Conservation (phyloP, 331 rosid genomes). For the Malus hybrid region DNA sequence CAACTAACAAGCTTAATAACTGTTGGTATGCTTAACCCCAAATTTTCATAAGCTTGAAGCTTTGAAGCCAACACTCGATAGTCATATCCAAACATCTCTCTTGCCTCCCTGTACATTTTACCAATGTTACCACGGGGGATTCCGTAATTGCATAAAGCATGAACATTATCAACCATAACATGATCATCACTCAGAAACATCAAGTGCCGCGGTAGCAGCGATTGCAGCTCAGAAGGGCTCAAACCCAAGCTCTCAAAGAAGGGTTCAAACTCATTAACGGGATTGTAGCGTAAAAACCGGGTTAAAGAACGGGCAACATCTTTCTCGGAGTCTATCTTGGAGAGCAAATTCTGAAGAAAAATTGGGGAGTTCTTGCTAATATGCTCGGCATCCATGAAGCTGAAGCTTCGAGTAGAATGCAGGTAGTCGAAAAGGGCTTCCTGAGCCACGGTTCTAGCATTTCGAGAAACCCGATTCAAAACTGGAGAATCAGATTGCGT, state of each 20-base stretch:
- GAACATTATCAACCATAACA: slow-evolving; percentile 45
- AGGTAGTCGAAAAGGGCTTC: slow-evolving; percentile 55
- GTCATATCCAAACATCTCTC: slow-evolving; percentile 45
- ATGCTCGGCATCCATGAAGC: slow-evolving; percentile 54
- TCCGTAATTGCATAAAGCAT: slow-evolving; percentile 47
- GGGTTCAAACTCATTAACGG: slow-evolving; percentile 79
- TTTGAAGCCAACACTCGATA: slow-evolving; percentile 37
- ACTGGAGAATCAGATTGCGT: slow-evolving; percentile 2
- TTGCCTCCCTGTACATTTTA: slow-evolving; percentile 55
- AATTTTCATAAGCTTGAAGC: slow-evolving; percentile 46
- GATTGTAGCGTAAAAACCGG: slow-evolving; percentile 49
- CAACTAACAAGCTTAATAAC: slow-evolving; percentile 54
- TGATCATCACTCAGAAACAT: slow-evolving; percentile 51
- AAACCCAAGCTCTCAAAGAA: slow-evolving; percentile 77
- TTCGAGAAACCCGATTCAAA: slow-evolving; percentile 22
- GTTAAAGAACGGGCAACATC: slow-evolving; percentile 35
- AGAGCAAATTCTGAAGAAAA: slow-evolving; percentile 38
- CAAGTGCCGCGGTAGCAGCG: slow-evolving; percentile 40
- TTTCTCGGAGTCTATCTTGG: slow-evolving; percentile 18
- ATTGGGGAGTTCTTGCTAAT: slow-evolving; percentile 59
- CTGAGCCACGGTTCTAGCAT: slow-evolving; percentile 38
- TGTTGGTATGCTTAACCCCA: slow-evolving; percentile 51
- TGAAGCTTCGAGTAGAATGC: slow-evolving; percentile 46
- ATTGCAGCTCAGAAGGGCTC: slow-evolving; percentile 32
- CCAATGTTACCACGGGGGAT: slow-evolving; percentile 56